Evolutionary conservation across 352 stramenopile species (phyloP).

Genomic region (Globisporangium perplexum): DNA sequence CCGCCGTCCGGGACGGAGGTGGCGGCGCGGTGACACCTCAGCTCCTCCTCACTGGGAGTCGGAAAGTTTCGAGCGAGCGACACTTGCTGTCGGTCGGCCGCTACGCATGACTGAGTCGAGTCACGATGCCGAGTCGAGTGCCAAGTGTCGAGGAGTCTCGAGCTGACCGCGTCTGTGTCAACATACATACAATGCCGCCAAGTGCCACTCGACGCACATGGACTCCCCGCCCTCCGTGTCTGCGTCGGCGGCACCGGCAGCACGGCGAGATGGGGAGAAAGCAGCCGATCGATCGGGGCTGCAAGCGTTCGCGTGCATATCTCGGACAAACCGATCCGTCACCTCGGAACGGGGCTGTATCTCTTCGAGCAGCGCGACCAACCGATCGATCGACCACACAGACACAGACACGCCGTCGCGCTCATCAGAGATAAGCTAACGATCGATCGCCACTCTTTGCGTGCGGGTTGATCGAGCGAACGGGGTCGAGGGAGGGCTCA

Average conservation of each 20-base stretch:
- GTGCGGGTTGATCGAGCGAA: no score
- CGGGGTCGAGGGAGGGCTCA: background rate
- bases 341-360: background rate
- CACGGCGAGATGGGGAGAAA: background rate
- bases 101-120: background rate
- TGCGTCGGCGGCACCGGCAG: background rate
- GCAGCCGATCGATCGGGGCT: background rate
- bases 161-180: no score
- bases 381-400: background rate
- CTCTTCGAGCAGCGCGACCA: background rate
- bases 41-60: background rate
- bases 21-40: background rate
- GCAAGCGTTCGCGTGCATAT: no score
- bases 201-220: no score
- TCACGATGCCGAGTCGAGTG: background rate
- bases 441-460: background rate
- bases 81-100: no score
- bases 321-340: background rate
- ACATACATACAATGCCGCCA: no score
- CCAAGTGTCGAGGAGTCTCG: no score
- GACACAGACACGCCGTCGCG: background rate
- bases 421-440: background rate
- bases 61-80: background rate
- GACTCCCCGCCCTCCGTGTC: no score
- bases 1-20: no score